A percentile compares a stretch with the other conserved stretches of the same genome.
Evolutionary conservation across 2,329 filamentous ascomycete genomes (phyloP).

Genomic region (Fusarium annulatum): DNA sequence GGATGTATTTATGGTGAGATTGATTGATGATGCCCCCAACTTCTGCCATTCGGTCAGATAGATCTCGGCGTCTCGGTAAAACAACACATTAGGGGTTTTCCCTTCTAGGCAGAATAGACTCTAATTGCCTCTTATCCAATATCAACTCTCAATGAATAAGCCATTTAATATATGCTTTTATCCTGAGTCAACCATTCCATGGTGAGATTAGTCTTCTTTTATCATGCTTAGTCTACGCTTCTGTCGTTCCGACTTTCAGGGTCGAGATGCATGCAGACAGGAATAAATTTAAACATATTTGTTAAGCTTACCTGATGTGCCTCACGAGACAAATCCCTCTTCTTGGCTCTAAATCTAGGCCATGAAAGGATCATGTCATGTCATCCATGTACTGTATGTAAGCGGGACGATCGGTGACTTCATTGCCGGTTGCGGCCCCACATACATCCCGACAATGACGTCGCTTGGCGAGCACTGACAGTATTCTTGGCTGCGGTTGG

Average conservation of each 20-base stretch:
- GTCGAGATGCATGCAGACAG: neutral
- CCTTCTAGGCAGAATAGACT: too few species aligned
- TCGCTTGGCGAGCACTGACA: constrained; percentile 22
- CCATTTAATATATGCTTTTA: too few species aligned
- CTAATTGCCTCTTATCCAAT: too few species aligned
- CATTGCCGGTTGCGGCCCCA: constrained; percentile 17
- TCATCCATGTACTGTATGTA: neutral
- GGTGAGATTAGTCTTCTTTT: neutral
- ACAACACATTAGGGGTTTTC: too few species aligned
- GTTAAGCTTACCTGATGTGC: constrained; percentile 15
- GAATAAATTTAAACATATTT: constrained; percentile 15
- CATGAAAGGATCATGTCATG: neutral
- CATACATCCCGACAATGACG: constrained; percentile 26
- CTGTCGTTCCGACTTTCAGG: neutral
- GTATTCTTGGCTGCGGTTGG: constrained; percentile 18
- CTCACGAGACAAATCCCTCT: neutral
- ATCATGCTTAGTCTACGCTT: neutral
- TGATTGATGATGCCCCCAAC: too few species aligned
- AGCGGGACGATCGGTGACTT: constrained; percentile 37
- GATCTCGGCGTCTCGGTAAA: too few species aligned
- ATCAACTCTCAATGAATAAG: too few species aligned
- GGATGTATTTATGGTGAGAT: neutral
- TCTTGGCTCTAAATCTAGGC: constrained; percentile 20
- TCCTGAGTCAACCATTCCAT: neutral
- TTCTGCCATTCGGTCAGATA: too few species aligned